A percentile compares a stretch with the other conserved stretches of the same genome.
phyloP scores from a whole-genome alignment of 1,139 yeast species.

The Hyphopichia pseudoburtonii region DNA sequence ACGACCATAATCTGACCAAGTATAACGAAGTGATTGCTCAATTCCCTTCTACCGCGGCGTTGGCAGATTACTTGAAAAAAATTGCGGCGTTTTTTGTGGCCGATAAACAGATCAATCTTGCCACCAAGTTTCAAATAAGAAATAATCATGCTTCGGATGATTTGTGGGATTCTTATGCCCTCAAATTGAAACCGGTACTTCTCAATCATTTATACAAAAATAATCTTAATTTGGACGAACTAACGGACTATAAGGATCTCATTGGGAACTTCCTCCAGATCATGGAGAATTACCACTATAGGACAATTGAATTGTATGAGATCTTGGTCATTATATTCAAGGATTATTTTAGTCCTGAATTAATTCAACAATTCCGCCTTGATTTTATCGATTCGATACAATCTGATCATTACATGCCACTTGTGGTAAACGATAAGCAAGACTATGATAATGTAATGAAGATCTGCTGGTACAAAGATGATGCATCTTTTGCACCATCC shows the following conservation, averaged over 20 bases:
- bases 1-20: conserved; percentile 13
- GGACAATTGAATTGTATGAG: conserved; percentile 60
- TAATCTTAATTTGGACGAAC: conserved; percentile 30
- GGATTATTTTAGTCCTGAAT: conserved; percentile 55
- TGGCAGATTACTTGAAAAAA: conserved; percentile 59
- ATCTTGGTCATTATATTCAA: conserved; percentile 60
- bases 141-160: conserved; percentile 64
- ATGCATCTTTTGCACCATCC: conserved; percentile 43
- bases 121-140: conserved; percentile 56
- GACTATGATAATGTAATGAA: conserved; percentile 64
- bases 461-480: conserved; percentile 69
- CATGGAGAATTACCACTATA: conserved; percentile 69
- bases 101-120: conserved; percentile 63
- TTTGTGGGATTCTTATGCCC: conserved; percentile 71
- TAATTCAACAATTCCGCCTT: conserved; percentile 56
- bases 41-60: conserved; percentile 18
- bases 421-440: conserved; percentile 58
- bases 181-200: conserved; percentile 58
- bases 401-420: conserved; percentile 88
- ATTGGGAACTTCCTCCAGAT: conserved; percentile 76
- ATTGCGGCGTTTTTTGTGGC: conserved; percentile 76
- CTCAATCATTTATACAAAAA: conserved; percentile 34
- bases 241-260: conserved; percentile 47
- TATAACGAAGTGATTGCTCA: conserved; percentile 13
- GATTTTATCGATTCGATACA: conserved; percentile 65